Base-by-base conservation (phyloP, 352 stramenopile species). In the Phytophthora podocarpi region DNA sequence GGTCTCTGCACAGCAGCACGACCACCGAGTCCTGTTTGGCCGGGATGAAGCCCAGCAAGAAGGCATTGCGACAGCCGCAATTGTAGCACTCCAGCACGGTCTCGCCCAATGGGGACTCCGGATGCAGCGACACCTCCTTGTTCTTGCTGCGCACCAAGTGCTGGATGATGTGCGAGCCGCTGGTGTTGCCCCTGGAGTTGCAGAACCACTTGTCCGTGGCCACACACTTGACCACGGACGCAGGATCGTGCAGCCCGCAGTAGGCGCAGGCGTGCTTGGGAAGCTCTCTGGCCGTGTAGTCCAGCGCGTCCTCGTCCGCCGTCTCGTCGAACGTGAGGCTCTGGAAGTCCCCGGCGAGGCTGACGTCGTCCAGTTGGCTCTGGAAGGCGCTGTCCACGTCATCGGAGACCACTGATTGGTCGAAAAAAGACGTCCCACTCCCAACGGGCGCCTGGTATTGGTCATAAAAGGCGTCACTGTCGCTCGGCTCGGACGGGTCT, bases 51-150 rank as follows among this genome's bases (percentile, higher is more conserved):
- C 98, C 98, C 39, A 99, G 74, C 36, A 99, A 74, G 66, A 99
- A 99, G 7, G 97, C 94, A 76, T 99, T 99, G 55, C 96, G 94
- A 53, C 89, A 97, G 43, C 93, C 95, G 67, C 97, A 99, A 83
- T 99, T 99, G 87, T 99, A 99, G 81, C 98, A 99, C 82, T 99
- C 97, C 30, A 99, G 74, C 30, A 98, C 83, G 0, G 97, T 99
- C 64, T 99, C 97, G 15, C 97, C 97, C 28, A 99, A 75, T 12
- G 97, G 97, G 32, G 89, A 98, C 66, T 99, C 92, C 0, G 97
- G 96, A 69, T 99, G 97, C 47, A 96, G 68, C 37, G 80, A 80
- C 18, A 96, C 88, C 64, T 93, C 85, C 50, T 94, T 93, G 72
- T 96, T 93, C 76, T 95, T 97, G 27, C 90, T 93, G 23, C 91